phyloP scores from a whole-genome alignment of 495 filamentous ascomycete species.

The Geopyxis carbonaria region DNA sequence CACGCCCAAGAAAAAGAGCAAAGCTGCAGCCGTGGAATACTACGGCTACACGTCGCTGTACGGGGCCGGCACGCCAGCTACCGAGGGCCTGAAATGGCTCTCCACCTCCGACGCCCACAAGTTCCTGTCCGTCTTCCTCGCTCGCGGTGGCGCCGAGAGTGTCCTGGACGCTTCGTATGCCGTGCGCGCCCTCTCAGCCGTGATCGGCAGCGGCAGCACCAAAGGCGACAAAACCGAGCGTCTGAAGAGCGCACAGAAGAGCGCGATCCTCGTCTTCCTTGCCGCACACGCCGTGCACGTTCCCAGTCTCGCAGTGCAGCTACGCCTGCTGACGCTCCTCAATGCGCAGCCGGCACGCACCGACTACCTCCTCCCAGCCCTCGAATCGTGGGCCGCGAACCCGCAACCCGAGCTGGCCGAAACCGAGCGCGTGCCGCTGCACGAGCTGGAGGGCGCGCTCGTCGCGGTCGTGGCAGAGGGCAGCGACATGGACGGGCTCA shows the following conservation, averaged over 20 bases:
- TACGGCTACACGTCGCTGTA: constrained; percentile 45
- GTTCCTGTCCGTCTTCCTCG: constrained; percentile 44
- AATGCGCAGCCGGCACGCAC: constrained; percentile 53
- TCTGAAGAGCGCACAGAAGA: constrained; percentile 47
- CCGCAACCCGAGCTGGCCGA: constrained; percentile 27
- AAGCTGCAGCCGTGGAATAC: constrained; percentile 16
- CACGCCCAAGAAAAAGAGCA: constrained; percentile 27
- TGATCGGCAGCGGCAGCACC: constrained; percentile 24
- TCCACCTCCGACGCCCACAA: constrained; percentile 36
- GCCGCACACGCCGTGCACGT: constrained; percentile 51
- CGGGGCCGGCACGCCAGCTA: constrained; percentile 33
- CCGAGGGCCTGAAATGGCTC: constrained; percentile 41
- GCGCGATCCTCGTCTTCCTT: constrained; percentile 54
- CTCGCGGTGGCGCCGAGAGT: constrained; percentile 65
- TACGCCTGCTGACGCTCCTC: constrained; percentile 50
- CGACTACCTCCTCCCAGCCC: constrained; percentile 48
- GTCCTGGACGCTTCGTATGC: constrained; percentile 54
- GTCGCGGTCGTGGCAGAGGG: constrained; percentile 46
- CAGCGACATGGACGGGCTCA: constrained; percentile 44
- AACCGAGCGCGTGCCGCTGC: constrained; percentile 43
- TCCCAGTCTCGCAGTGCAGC: constrained; percentile 48
- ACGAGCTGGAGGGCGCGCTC: constrained; percentile 41
- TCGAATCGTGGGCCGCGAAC: constrained; percentile 42
- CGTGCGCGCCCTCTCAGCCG: constrained; percentile 38
- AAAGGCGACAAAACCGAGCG: constrained; percentile 24